These are phyloP conservation scores for Puccinia hordei DNA, from an alignment of 1,284 basidiomycete species.

Conservation along the genomic window DNA sequence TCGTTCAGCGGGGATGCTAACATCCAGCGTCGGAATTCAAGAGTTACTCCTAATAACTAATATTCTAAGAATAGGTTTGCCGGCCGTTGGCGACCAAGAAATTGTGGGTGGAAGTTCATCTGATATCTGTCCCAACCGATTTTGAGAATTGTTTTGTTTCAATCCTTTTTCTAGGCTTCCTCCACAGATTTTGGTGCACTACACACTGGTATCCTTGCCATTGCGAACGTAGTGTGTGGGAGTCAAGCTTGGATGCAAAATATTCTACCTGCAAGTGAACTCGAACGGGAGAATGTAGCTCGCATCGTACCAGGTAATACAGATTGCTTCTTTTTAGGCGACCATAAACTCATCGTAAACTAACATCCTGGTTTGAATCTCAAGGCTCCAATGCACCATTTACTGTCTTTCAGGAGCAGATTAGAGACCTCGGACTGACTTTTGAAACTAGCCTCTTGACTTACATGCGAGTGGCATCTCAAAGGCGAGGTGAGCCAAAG, in stretches of 20 bases:
- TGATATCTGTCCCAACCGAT: background rate
- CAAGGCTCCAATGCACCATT: slow-evolving; percentile 40
- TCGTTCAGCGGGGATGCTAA: slow-evolving; percentile 69
- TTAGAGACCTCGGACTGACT: slow-evolving; percentile 39
- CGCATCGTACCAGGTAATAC: slow-evolving; percentile 38
- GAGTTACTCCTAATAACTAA: slow-evolving; percentile 76
- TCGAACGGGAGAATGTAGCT: slow-evolving; percentile 41
- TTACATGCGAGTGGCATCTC: slow-evolving; percentile 46
- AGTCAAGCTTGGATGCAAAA: slow-evolving; percentile 64
- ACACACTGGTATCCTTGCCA: slow-evolving; percentile 74
- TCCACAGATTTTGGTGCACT: slow-evolving; percentile 60
- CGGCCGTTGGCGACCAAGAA: slow-evolving; percentile 73
- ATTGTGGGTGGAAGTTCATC: slow-evolving; percentile 65
- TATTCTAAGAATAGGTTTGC: slow-evolving; percentile 69
- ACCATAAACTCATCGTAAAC: background rate
- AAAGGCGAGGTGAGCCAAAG: slow-evolving; percentile 36
- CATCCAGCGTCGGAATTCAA: slow-evolving; percentile 70
- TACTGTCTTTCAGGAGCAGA: slow-evolving; percentile 46
- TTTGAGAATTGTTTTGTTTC: background rate
- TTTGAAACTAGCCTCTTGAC: slow-evolving; percentile 40
- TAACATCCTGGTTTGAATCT: slow-evolving; percentile 16
- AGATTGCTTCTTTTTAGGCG: background rate
- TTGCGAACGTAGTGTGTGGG: slow-evolving; percentile 76
- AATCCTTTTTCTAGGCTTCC: slow-evolving; percentile 31
- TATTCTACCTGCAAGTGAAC: slow-evolving; percentile 35